phyloP scores from a whole-genome alignment of 2,329 filamentous ascomycete species.

The Aspergillus fijiensis region DNA sequence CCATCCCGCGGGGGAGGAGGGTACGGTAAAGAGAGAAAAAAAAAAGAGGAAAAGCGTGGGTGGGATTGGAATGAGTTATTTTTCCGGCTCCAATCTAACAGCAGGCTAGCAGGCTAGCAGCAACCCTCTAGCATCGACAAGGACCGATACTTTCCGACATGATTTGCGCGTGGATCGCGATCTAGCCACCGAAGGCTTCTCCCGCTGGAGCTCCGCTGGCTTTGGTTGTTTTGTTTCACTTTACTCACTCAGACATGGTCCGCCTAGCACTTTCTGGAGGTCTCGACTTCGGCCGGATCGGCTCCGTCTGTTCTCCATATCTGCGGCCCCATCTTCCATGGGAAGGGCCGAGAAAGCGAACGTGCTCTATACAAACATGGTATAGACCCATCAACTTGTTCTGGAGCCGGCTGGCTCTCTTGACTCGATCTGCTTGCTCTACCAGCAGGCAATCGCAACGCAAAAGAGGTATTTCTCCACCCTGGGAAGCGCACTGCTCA shows the following conservation, averaged over 20 bases:
- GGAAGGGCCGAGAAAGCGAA: background rate
- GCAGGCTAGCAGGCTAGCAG: background rate
- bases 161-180: background rate
- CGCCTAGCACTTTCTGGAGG: background rate
- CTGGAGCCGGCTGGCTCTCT: too few relatives aligned
- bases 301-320: background rate
- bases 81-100: background rate
- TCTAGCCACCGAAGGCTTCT: background rate
- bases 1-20: background rate
- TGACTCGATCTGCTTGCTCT: too few relatives aligned
- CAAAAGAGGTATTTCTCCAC: too few relatives aligned
- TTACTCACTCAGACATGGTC: too few relatives aligned
- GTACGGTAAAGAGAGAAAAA: background rate
- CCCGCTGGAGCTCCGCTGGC: background rate
- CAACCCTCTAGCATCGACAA: background rate
- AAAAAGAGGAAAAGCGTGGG: background rate
- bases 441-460: too few relatives aligned
- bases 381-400: background rate
- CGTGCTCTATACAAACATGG: background rate
- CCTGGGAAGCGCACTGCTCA: too few relatives aligned
- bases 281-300: conserved; percentile 2
- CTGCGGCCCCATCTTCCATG: background rate
- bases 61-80: background rate
- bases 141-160: background rate
- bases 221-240: too few relatives aligned